phyloP scores from a whole-genome alignment of 306 rosid species.

The Trifolium dubium region DNA sequence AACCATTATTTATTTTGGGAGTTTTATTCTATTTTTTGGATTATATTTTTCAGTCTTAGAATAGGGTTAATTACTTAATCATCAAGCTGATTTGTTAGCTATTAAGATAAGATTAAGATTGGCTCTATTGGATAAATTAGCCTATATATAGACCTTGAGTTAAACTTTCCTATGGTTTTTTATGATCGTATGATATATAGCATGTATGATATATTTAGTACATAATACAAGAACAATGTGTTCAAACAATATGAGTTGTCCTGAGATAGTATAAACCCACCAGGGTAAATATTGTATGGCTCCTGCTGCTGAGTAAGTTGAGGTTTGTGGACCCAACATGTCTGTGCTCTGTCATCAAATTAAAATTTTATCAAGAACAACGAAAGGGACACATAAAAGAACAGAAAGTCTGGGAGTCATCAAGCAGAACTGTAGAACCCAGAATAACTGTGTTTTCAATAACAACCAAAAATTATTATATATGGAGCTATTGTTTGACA shows the following conservation, averaged over 20 bases:
- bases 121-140: conserved; percentile 1
- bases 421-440: conserved; percentile 39
- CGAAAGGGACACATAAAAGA: conserved; percentile 29
- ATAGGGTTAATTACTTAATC: background rate
- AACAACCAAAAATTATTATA: conserved; percentile 39
- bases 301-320: conserved; percentile 96
- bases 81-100: background rate
- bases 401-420: conserved; percentile 20
- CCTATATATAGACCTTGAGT: conserved; percentile 2
- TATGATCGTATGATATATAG: background rate
- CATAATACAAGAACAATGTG: conserved; percentile 28
- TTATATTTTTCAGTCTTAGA: conserved; percentile 11
- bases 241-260: conserved; percentile 43
- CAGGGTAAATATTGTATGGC: conserved; percentile 97
- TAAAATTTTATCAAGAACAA: conserved; percentile 33
- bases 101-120: background rate
- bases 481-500: conserved; percentile 22
- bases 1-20: background rate
- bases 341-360: conserved; percentile 80
- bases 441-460: conserved; percentile 21
- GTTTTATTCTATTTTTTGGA: conserved; percentile 13
- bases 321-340: conserved; percentile 98
- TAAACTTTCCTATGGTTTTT: conserved; percentile 2
- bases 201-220: conserved; percentile 3
- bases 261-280: conserved; percentile 52